Conservation (phyloP, 805 yeast species). For the Cyberlindnera subsufficiens region DNA sequence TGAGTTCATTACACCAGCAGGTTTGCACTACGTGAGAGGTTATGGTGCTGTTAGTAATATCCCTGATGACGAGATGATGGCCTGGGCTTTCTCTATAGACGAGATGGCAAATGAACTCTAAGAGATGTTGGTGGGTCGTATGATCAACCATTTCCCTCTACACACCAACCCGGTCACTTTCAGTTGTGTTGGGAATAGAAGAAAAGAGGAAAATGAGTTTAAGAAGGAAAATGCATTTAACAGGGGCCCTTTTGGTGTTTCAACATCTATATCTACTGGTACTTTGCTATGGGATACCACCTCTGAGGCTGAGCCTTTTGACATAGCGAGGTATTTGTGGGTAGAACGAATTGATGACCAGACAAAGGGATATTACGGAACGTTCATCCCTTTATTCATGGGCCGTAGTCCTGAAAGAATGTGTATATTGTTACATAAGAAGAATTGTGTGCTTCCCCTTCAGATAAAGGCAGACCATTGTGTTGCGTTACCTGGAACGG, state of each 20-base stretch:
- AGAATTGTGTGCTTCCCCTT: constrained; percentile 28
- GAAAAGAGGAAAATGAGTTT: constrained; percentile 31
- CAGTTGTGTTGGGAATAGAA: constrained; percentile 31
- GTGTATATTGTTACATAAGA: constrained; percentile 29
- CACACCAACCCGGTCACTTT: constrained; percentile 28
- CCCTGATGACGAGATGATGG: too few relatives aligned
- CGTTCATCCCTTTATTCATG: constrained; percentile 26
- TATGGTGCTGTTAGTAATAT: constrained; percentile 30
- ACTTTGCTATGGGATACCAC: constrained; percentile 25
- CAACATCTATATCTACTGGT: constrained; percentile 32
- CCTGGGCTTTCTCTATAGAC: too few relatives aligned
- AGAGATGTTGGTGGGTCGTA: constrained; percentile 15
- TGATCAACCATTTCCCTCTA: constrained; percentile 23
- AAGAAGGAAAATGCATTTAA: constrained; percentile 29
- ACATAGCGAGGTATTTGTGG: constrained; percentile 25
- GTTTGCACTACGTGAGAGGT: constrained; percentile 30
- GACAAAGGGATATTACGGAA: constrained; percentile 29
- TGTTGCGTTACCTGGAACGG: constrained; percentile 31
- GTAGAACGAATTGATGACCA: constrained; percentile 30
- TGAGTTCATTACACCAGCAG: constrained; percentile 30
- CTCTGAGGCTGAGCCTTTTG: constrained; percentile 22
- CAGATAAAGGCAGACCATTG: constrained; percentile 32
- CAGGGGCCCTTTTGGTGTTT: constrained; percentile 31
- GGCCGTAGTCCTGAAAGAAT: constrained; percentile 28
- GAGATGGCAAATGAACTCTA: constrained; percentile 27